These are phyloP conservation scores for Xylaria sp. DNA, from an alignment of 495 filamentous ascomycete species.

Conservation along the genomic window DNA sequence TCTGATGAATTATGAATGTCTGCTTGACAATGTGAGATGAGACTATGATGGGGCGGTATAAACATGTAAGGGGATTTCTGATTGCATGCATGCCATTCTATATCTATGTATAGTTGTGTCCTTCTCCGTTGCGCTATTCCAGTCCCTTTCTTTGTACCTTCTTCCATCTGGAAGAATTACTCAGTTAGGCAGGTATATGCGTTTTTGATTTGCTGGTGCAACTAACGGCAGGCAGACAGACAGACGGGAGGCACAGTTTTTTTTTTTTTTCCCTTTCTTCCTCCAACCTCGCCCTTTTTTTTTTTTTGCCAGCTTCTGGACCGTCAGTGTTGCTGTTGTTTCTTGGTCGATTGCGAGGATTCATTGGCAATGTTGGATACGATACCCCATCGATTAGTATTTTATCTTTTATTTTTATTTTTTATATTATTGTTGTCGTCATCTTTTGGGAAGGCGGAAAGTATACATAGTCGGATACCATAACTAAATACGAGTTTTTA, in stretches of 20 bases:
- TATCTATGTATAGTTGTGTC: conserved; percentile 8
- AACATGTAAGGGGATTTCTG: conserved; percentile 3
- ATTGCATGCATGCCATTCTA: conserved; percentile 12
- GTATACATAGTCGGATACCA: conserved; percentile 14
- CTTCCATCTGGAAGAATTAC: not conserved
- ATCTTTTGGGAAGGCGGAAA: not conserved
- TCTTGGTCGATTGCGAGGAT: conserved; percentile 11
- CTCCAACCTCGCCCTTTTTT: no score
- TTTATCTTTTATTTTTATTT: no score
- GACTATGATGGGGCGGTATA: conserved; percentile 14
- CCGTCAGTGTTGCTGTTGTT: conserved; percentile 10
- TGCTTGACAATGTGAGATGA: conserved; percentile 23
- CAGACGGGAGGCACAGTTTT: not conserved
- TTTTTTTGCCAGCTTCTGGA: no score
- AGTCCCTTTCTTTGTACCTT: not conserved
- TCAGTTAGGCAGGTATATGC: not conserved
- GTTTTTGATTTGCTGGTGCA: not conserved
- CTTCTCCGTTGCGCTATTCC: not conserved
- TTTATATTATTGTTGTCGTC: conserved; percentile 7
- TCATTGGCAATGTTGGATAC: conserved; percentile 14
- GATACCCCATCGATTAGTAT: conserved; percentile 26
- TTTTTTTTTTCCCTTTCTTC: not conserved
- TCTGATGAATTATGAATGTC: conserved; percentile 11
- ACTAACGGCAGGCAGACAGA: no score
- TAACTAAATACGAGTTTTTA: not conserved